These are phyloP conservation scores for Cylindrodendrum hubeiense DNA, from an alignment of 2,329 filamentous ascomycete genomes.

Conservation along the genomic window DNA sequence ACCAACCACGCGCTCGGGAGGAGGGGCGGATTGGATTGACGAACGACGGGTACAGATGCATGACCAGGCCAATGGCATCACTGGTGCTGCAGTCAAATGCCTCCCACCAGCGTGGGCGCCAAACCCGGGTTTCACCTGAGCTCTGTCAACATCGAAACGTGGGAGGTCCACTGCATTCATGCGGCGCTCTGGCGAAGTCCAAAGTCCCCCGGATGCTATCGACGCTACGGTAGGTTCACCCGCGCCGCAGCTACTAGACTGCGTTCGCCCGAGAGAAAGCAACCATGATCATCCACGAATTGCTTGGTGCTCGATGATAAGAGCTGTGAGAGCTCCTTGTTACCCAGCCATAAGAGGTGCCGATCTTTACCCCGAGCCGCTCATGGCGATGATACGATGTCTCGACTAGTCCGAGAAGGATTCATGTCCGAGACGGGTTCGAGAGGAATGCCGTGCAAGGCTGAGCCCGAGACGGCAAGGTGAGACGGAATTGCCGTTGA, in stretches of 20 bases:
- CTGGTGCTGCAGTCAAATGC: conserved; percentile 27
- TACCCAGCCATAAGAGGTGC: conserved; percentile 28
- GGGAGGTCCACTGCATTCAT: conserved; percentile 23
- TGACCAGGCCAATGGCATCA: conserved; percentile 18
- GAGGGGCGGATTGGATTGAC: conserved; percentile 27
- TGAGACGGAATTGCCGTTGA: conserved; percentile 12
- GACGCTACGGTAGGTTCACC: neutral
- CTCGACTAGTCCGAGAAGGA: neutral
- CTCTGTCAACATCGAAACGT: conserved; percentile 27
- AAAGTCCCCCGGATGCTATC: conserved; percentile 6
- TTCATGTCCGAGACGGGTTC: neutral
- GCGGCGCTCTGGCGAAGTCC: conserved; percentile 17
- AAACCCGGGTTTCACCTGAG: conserved; percentile 33
- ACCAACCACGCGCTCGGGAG: conserved; percentile 11
- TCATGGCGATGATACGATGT: neutral
- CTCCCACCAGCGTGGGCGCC: conserved; percentile 25
- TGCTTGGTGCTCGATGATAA: conserved; percentile 14
- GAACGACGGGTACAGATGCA: conserved; percentile 18
- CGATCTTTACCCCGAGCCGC: conserved; percentile 21
- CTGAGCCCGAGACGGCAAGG: conserved; percentile 3
- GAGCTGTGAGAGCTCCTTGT: neutral
- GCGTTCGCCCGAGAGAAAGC: neutral
- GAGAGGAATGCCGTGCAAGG: neutral
- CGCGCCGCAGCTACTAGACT: conserved; percentile 4
- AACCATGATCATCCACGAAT: conserved; percentile 12